Evolutionary conservation across 2,329 filamentous ascomycete species (phyloP), one percentile per base, ranked within the genome.

Genomic region (Alternaria brassicicola): DNA sequence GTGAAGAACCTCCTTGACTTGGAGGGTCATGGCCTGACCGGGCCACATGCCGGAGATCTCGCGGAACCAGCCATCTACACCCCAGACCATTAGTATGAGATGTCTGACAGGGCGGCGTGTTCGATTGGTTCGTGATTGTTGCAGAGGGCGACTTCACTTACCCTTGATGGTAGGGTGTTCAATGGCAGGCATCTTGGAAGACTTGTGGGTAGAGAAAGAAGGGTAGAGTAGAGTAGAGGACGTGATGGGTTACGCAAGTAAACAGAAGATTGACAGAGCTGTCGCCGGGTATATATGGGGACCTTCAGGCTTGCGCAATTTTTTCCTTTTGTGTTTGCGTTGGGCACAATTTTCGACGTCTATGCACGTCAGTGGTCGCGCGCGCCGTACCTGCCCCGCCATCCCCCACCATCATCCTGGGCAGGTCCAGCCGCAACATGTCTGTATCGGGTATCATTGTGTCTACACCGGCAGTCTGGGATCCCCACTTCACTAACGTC

Each of bases 31-130:
- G 79, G 95, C 95, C 85, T 98, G 95, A 79, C 95, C 92, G 64
- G 95, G 94, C 95, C 95, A 99, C 94, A 99, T 98, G 78, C 95
- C 85, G 72, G 91, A 96, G 83, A 97, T 93, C 84, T 99, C 95
- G 81, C 93, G 91, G 90, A 99, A 99, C 95, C 95, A 99, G 84
- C 94, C 95, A 97, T 98, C 95, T 97, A 70, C 57, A 57, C 50
- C 6, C 28, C 54, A 4, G n/a, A 23, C 26, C 39, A 56, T 63
- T 41, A 51, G 38, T 35, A 9, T 35, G 31, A 57, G 15, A 28
- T 2, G 3, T 6, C 15, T 23, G 19, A 13, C 4, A 7, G 36
- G 12, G 36, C 19, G 31, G 25, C 30, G n/a, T 33, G 52, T n/a
- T 7, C 30, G 35, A 30, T 45, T 15, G 31, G 8, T 19, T 28